phyloP scores from a whole-genome alignment of 2,329 filamentous ascomycete species.

The Trichoderma asperellum region DNA sequence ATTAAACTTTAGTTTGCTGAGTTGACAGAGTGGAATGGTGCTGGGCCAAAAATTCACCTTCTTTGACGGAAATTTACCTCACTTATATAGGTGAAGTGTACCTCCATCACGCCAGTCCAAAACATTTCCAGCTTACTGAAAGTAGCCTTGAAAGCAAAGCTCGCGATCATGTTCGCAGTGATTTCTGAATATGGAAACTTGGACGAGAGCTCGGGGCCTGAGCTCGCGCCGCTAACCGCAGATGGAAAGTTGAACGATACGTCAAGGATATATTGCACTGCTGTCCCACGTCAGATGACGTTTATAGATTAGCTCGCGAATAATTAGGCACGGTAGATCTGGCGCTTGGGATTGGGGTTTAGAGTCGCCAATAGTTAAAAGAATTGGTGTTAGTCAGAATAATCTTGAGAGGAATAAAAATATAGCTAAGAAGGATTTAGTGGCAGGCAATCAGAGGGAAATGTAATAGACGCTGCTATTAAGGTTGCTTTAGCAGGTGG shows the following conservation, averaged over 20 bases:
- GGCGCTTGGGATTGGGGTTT: no score
- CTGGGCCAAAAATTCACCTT: background rate
- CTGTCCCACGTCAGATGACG: background rate
- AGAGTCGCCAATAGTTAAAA: no score
- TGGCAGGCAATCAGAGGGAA: no score
- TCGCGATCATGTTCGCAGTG: background rate
- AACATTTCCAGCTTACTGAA: background rate
- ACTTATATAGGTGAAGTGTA: background rate
- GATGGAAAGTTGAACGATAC: background rate
- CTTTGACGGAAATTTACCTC: background rate
- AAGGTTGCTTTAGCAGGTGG: no score
- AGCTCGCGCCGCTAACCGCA: constrained; percentile 11
- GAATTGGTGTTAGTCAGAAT: no score
- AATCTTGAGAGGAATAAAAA: no score
- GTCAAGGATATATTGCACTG: background rate
- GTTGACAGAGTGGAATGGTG: background rate
- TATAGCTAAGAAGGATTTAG: no score
- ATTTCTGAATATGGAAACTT: background rate
- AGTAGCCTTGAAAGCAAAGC: background rate
- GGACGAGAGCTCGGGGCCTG: background rate
- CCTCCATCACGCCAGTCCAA: background rate
- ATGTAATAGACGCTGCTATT: no score
- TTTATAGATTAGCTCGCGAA: background rate
- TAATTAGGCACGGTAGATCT: no score
- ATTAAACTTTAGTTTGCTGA: background rate